These are phyloP conservation scores for Nitzschia sp. DNA, from an alignment of 108 stramenopile species.

Conservation along the genomic window DNA sequence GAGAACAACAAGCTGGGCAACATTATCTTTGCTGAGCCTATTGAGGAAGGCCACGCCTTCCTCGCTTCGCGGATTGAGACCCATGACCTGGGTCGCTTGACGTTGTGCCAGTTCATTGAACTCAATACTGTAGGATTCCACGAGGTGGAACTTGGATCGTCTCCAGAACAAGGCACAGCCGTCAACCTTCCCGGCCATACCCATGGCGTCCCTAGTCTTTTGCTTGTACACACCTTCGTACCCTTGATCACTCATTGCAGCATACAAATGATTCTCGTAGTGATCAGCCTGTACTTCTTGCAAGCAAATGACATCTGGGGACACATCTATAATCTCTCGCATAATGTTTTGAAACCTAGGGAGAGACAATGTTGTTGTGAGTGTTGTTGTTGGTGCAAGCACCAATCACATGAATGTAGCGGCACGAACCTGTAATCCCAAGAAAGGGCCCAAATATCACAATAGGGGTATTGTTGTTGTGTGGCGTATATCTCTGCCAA, in stretches of 20 bases:
- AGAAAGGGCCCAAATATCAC: conserved; percentile 92
- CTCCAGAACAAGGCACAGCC: conserved; percentile 99
- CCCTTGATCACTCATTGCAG: conserved; percentile 85
- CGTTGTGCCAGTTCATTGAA: conserved; percentile 95
- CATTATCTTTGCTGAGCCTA: conserved; percentile 95
- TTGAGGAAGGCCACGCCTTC: conserved; percentile 85
- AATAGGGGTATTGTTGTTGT: conserved; percentile 96
- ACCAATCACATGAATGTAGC: not conserved
- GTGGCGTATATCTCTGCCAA: conserved; percentile 99
- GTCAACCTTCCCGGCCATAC: conserved; percentile 94
- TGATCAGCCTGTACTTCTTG: conserved; percentile 99
- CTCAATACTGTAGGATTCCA: conserved; percentile 95
- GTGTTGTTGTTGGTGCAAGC: not conserved
- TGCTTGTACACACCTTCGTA: conserved; percentile 97
- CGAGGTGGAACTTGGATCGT: conserved; percentile 84
- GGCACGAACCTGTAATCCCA: conserved; percentile 85
- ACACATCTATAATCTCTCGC: conserved; percentile 92
- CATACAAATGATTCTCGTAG: conserved; percentile 89
- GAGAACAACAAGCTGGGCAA: conserved; percentile 94
- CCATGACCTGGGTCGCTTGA: conserved; percentile 84
- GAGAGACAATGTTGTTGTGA: not conserved
- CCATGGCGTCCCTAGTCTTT: conserved; percentile 95
- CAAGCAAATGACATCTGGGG: conserved; percentile 94
- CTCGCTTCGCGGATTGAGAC: conserved; percentile 79
- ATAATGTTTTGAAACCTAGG: conserved; percentile 86